Conservation (phyloP, 495 filamentous ascomycete genomes). For the Parathielavia hyrcaniae region DNA sequence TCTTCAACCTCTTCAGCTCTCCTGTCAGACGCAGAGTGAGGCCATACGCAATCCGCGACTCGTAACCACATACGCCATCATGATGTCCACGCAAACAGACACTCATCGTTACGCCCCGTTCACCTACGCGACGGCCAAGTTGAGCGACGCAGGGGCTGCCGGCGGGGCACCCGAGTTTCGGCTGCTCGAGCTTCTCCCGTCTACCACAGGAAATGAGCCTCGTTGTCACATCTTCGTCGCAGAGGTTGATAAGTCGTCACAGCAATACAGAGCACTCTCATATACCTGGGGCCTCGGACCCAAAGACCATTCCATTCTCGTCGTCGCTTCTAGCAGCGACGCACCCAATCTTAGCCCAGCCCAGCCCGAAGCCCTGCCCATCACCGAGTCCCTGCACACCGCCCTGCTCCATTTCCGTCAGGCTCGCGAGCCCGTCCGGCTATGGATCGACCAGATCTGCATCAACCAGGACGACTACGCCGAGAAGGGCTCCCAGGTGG, state of each 20-base stretch:
- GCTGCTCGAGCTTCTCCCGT: neutral
- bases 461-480: conserved; percentile 28
- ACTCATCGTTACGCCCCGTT: neutral
- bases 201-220: neutral
- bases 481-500: conserved; percentile 26
- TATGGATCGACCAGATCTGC: conserved; percentile 29
- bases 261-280: neutral
- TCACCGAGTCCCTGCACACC: neutral
- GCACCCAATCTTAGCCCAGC: neutral
- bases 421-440: too few relatives aligned
- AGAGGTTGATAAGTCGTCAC: neutral
- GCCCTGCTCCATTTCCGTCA: neutral
- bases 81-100: neutral
- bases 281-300: neutral
- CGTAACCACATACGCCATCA: neutral
- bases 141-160: neutral
- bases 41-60: too few relatives aligned
- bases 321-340: neutral
- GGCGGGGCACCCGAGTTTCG: neutral
- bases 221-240: neutral
- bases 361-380: neutral
- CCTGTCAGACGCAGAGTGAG: too few relatives aligned
- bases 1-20: too few relatives aligned
- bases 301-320: neutral
- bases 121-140: neutral